A percentile compares a stretch with the other conserved stretches of the same genome.
phyloP scores from a whole-genome alignment of 2,329 filamentous ascomycete genomes.

The Penicillium sp. region DNA sequence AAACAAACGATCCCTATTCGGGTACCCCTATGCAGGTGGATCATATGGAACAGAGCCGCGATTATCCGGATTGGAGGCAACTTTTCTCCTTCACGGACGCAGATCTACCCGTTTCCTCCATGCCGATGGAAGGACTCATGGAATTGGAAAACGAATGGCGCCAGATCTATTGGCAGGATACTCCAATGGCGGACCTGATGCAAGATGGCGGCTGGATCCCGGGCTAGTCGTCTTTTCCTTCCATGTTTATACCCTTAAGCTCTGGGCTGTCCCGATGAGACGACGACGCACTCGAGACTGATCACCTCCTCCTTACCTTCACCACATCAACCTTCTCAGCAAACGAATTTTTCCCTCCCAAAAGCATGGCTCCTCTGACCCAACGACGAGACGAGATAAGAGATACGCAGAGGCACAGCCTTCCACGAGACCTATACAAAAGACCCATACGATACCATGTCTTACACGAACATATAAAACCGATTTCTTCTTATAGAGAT shows the following conservation, averaged over 20 bases:
- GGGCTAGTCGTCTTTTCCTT: constrained; percentile 14
- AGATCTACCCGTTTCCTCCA: constrained; percentile 42
- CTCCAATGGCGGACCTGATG: constrained; percentile 46
- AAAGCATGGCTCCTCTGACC: neutral
- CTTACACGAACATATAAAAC: constrained; percentile 21
- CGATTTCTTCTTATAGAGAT: constrained; percentile 22
- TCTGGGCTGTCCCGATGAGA: neutral
- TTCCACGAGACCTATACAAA: constrained; percentile 10
- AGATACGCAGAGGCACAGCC: constrained; percentile 21
- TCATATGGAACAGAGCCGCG: constrained; percentile 38
- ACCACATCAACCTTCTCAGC: no score
- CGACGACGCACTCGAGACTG: no score
- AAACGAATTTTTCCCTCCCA: no score
- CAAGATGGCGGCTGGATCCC: constrained; percentile 47
- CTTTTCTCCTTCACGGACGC: constrained; percentile 46
- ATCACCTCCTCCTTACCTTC: no score
- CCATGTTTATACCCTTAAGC: constrained; percentile 1
- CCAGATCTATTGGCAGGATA: constrained; percentile 50
- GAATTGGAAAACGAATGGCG: constrained; percentile 51
- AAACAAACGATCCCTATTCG: constrained; percentile 29
- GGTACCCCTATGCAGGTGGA: constrained; percentile 32
- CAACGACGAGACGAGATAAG: constrained; percentile 27
- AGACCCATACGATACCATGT: constrained; percentile 25
- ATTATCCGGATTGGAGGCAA: constrained; percentile 47
- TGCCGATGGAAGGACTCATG: constrained; percentile 42